Evolutionary conservation across 345 rosid genomes (phyloP).

Genomic region (Linum trigynum): DNA sequence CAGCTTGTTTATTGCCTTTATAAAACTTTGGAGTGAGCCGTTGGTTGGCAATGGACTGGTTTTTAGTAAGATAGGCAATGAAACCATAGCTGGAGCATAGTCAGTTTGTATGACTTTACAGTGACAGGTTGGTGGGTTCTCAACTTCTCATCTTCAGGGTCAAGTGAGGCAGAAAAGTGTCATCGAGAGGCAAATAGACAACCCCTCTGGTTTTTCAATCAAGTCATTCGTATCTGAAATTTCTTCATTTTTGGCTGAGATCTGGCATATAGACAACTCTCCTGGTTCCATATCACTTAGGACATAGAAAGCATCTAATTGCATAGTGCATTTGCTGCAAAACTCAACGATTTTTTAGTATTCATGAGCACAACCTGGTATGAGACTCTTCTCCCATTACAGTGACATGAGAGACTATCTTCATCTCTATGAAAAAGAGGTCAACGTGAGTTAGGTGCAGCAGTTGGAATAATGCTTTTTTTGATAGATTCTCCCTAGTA

Average conservation of each 20-base stretch:
- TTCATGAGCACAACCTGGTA: too few species aligned
- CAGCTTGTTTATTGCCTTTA: not conserved
- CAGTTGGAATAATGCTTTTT: conserved; percentile 11
- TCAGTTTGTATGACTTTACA: not conserved
- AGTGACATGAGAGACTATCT: too few species aligned
- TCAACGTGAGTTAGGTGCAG: not conserved
- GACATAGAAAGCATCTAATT: too few species aligned
- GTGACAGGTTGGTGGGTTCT: not conserved
- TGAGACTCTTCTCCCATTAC: too few species aligned
- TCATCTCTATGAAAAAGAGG: too few species aligned
- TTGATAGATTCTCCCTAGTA: conserved; percentile 13
- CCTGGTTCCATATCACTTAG: too few species aligned
- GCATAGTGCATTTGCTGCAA: too few species aligned
- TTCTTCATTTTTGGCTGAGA: too few species aligned
- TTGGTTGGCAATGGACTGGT: not conserved
- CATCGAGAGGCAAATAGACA: conserved; percentile 85
- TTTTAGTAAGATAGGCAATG: not conserved
- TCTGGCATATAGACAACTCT: too few species aligned
- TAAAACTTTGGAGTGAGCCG: not conserved
- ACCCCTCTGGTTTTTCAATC: conserved; percentile 77
- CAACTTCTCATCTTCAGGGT: conserved; percentile 29
- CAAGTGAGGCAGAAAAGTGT: conserved; percentile 68
- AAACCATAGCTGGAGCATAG: not conserved
- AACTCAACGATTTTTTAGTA: too few species aligned
- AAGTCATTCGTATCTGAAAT: too few species aligned